Evolutionary conservation across 2,329 filamentous ascomycete species (phyloP).

Genomic region (Cercospora canescens): DNA sequence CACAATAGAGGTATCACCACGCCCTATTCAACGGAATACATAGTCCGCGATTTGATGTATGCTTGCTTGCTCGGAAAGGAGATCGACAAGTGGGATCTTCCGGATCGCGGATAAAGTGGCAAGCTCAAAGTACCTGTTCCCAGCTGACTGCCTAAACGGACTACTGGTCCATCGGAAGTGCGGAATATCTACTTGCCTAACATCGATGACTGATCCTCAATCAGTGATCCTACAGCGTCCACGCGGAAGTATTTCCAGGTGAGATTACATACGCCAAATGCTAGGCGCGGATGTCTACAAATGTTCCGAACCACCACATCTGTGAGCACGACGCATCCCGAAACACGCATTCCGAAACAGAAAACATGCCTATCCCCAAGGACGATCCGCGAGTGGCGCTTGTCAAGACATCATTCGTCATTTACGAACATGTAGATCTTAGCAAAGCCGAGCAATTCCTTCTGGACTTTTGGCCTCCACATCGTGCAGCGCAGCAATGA

Average conservation of each 20-base stretch:
- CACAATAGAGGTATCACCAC: neutral
- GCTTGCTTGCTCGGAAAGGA: neutral
- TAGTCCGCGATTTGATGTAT: neutral
- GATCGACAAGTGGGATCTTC: neutral
- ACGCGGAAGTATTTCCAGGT: neutral
- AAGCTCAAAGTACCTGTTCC: neutral
- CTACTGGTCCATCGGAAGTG: too few species aligned
- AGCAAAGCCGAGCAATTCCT: conserved; percentile 50
- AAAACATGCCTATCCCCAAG: neutral
- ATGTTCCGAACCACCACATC: neutral
- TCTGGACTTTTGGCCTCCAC: conserved; percentile 47
- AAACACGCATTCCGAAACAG: neutral
- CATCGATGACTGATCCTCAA: neutral
- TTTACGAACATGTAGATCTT: conserved; percentile 54
- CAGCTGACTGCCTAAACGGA: too few species aligned
- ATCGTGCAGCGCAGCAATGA: conserved; percentile 40
- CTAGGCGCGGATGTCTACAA: neutral
- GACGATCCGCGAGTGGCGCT: neutral
- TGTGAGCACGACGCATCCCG: neutral
- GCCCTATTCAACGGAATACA: neutral
- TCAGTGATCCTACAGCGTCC: neutral
- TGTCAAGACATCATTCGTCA: neutral
- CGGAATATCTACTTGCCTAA: neutral
- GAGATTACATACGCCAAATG: neutral
- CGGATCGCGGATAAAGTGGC: neutral